Evolutionary conservation across 2,329 filamentous ascomycete genomes (phyloP).

Genomic region (Pleomassaria siparia): DNA sequence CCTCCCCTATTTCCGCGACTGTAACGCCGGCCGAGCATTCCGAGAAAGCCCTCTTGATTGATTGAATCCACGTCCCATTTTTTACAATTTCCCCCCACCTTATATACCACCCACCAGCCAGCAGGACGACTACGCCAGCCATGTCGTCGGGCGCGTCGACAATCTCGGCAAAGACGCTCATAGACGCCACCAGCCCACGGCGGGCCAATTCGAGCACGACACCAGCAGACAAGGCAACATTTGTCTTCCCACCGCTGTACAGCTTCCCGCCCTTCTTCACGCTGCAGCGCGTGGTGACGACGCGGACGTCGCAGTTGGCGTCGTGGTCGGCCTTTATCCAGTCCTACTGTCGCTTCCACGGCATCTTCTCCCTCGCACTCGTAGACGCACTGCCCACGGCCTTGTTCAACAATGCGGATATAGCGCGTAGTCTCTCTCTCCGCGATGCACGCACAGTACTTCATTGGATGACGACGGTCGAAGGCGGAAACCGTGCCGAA

Average conservation of each 20-base stretch:
- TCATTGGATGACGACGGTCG: constrained; percentile 56
- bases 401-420: constrained; percentile 55
- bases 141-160: background rate
- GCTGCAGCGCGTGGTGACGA: constrained; percentile 72
- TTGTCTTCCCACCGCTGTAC: constrained; percentile 56
- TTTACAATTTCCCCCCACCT: too few relatives aligned
- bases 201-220: constrained; percentile 8
- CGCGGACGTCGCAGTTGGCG: constrained; percentile 71
- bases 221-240: constrained; percentile 4
- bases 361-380: constrained; percentile 73
- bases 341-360: constrained; percentile 77
- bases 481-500: constrained; percentile 63
- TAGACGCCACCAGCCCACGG: background rate
- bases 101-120: background rate
- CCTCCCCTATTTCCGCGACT: too few relatives aligned
- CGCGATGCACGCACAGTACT: constrained; percentile 57
- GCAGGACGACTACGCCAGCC: background rate
- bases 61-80: too few relatives aligned
- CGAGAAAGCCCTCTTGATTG: too few relatives aligned
- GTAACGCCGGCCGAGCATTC: too few relatives aligned
- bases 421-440: constrained; percentile 51
- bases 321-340: constrained; percentile 90
- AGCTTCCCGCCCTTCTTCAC: constrained; percentile 85
- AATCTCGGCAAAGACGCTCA: background rate
- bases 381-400: constrained; percentile 56